phyloP scores from a whole-genome alignment of 2,329 filamentous ascomycete species.

The Aspergillus sp. region DNA sequence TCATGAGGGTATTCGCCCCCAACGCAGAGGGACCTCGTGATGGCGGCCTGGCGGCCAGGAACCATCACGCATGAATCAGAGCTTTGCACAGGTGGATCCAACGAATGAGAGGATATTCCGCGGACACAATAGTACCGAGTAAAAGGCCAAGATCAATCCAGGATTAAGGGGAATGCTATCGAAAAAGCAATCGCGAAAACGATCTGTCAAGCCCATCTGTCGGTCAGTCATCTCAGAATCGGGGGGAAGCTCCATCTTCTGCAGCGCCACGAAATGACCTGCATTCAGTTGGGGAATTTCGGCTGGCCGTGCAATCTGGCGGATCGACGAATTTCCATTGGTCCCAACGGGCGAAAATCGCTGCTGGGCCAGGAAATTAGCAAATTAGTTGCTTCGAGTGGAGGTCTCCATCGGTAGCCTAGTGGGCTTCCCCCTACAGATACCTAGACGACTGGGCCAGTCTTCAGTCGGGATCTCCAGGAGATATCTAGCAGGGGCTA shows the following conservation, averaged over 20 bases:
- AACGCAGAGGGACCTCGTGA: too few species aligned
- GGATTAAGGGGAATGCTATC: not conserved
- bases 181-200: not conserved
- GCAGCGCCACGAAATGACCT: constrained; percentile 15
- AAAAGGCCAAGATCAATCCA: too few species aligned
- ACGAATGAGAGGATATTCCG: too few species aligned
- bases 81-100: too few species aligned
- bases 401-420: not conserved
- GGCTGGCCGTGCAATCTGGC: constrained; percentile 5
- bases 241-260: constrained; percentile 11
- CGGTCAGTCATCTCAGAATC: constrained; percentile 4
- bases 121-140: too few species aligned
- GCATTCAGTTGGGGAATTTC: constrained; percentile 10
- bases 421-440: constrained; percentile 1
- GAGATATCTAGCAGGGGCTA: not conserved
- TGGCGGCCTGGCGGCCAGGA: too few species aligned
- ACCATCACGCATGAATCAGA: too few species aligned
- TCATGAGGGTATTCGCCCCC: too few species aligned
- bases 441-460: not conserved
- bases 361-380: not conserved
- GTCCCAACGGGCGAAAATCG: not conserved
- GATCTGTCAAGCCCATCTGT: not conserved
- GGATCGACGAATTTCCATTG: constrained; percentile 7
- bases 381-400: too few species aligned
- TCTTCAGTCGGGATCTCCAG: not conserved